These are phyloP conservation scores for Gynochthodes officinalis DNA, from an alignment of 257 asterid genomes.

Conservation along the genomic window DNA sequence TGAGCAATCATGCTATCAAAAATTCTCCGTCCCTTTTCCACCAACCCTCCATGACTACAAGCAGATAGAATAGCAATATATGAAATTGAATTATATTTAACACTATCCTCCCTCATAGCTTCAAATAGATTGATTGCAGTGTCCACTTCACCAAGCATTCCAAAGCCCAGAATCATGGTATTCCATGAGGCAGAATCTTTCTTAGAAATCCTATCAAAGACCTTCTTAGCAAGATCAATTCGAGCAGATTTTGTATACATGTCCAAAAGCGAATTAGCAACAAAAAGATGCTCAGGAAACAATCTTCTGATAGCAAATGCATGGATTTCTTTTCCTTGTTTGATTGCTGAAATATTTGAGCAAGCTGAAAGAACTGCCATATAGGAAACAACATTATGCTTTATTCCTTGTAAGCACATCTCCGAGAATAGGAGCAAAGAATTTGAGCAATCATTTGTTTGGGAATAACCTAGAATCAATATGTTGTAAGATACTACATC, in stretches of 20 bases:
- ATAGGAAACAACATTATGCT: constrained; percentile 51
- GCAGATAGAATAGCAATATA: constrained; percentile 64
- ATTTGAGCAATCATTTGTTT: constrained; percentile 36
- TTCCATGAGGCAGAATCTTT: constrained; percentile 74
- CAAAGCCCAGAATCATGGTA: constrained; percentile 70
- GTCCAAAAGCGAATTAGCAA: constrained; percentile 69
- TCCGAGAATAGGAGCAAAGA: constrained; percentile 59
- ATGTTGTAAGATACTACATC: constrained; percentile 71
- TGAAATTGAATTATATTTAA: constrained; percentile 51
- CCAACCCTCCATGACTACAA: constrained; percentile 71
- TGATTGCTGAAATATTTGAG: constrained; percentile 53
- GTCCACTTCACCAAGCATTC: constrained; percentile 56
- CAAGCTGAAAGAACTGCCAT: constrained; percentile 76
- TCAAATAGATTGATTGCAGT: constrained; percentile 59
- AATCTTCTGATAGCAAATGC: constrained; percentile 51
- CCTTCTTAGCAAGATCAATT: constrained; percentile 42
- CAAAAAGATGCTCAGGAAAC: constrained; percentile 48
- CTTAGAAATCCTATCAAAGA: constrained; percentile 44
- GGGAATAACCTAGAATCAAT: constrained; percentile 59
- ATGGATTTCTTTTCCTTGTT: constrained; percentile 70
- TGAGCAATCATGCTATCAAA: constrained; percentile 52
- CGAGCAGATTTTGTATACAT: constrained; percentile 63
- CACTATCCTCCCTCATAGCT: constrained; percentile 47
- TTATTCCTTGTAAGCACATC: constrained; percentile 50
- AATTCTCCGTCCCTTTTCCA: constrained; percentile 44